phyloP scores from a whole-genome alignment of 768 basidiomycete genomes.

The Hericium erinaceus region DNA sequence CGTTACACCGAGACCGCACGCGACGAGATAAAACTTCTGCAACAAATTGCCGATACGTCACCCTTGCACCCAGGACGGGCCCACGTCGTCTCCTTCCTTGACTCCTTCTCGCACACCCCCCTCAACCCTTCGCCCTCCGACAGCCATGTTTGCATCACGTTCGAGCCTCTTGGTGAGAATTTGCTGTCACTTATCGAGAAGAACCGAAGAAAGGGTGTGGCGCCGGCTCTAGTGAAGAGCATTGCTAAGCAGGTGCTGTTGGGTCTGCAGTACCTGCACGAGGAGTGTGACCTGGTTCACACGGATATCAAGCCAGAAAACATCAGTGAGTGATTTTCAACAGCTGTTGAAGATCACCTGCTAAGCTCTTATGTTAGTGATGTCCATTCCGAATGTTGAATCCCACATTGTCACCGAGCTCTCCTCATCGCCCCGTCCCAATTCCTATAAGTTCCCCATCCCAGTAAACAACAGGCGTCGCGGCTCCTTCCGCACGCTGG shows the following conservation, averaged over 20 bases:
- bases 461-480: conserved; percentile 59
- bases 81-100: conserved; percentile 83
- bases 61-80: conserved; percentile 70
- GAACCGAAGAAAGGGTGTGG: conserved; percentile 77
- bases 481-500: conserved; percentile 33
- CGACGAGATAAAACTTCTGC: conserved; percentile 91
- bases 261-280: conserved; percentile 86
- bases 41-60: conserved; percentile 61
- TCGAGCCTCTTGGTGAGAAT: conserved; percentile 79
- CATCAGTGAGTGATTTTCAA: conserved; percentile 53
- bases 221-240: conserved; percentile 71
- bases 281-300: conserved; percentile 87
- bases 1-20: conserved; percentile 95
- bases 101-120: conserved; percentile 68
- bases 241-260: conserved; percentile 83
- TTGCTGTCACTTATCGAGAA: conserved; percentile 66
- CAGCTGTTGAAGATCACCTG: neutral
- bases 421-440: conserved; percentile 56
- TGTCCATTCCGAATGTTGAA: conserved; percentile 76
- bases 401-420: conserved; percentile 63
- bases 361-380: conserved; percentile 40
- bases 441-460: conserved; percentile 73
- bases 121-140: conserved; percentile 13
- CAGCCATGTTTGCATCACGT: conserved; percentile 82
- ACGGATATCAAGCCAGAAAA: conserved; percentile 96